Conservation (phyloP, 2,329 filamentous ascomycete genomes). For the Trichoderma sp. region DNA sequence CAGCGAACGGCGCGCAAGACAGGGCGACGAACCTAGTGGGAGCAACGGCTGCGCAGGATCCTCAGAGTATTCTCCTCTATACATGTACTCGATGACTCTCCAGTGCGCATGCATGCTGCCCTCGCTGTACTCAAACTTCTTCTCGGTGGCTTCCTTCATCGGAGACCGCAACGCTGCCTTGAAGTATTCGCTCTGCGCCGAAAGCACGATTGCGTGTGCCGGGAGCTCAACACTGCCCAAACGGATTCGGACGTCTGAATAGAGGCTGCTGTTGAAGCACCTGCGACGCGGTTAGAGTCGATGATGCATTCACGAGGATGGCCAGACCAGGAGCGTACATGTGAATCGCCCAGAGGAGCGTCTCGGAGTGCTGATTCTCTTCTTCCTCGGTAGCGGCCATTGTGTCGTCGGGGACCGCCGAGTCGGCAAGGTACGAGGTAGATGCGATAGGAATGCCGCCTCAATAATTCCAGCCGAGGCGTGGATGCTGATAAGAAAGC, state of each 20-base stretch:
- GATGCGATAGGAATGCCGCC: no score
- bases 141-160: conserved; percentile 12
- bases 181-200: conserved; percentile 10
- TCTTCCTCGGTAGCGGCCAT: background rate
- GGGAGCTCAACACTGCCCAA: background rate
- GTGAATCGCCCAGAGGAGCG: background rate
- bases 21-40: background rate
- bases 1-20: background rate
- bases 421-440: no score
- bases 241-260: background rate
- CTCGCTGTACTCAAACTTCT: conserved; percentile 9
- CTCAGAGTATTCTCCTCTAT: background rate
- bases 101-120: conserved; percentile 29
- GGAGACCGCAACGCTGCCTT: background rate
- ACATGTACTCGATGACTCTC: conserved; percentile 28
- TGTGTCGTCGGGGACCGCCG: background rate
- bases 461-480: no score
- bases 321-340: background rate
- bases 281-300: background rate
- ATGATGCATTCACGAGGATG: background rate
- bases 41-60: background rate
- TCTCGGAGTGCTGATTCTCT: background rate
- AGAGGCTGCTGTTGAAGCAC: background rate
- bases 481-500: background rate
- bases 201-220: background rate